Evolutionary conservation across 2,329 filamentous ascomycete species (phyloP).

Genomic region (Aspergillus awamori): DNA sequence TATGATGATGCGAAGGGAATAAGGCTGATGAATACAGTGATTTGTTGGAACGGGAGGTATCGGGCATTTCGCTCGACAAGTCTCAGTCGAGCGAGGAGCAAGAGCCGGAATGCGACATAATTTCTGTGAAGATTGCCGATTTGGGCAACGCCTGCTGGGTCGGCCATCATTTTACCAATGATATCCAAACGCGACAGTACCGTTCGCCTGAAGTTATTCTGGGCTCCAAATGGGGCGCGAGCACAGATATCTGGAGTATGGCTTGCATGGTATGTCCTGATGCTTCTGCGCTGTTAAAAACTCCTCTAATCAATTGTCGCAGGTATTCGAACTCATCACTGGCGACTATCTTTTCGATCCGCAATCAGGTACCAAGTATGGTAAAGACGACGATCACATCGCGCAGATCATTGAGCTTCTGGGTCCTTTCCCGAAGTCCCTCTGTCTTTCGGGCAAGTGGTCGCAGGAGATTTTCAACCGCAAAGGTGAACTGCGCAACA

Average conservation of each 20-base stretch:
- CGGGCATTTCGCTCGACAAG: conserved; percentile 90
- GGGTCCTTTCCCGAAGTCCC: conserved; percentile 86
- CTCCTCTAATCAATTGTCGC: not conserved
- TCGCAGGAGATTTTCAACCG: conserved; percentile 98
- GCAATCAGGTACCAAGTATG: conserved; percentile 97
- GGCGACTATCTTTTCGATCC: conserved; percentile 98
- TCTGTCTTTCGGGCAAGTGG: conserved; percentile 94
- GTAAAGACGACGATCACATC: conserved; percentile 98
- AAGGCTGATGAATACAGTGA: conserved; percentile 60
- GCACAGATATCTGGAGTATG: conserved; percentile 99
- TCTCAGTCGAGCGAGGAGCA: conserved; percentile 43
- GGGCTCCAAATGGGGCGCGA: conserved; percentile 98
- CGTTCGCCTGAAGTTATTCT: conserved; percentile 95
- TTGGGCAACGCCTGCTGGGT: conserved; percentile 98
- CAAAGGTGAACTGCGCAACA: conserved; percentile 95
- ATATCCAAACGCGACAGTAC: conserved; percentile 98
- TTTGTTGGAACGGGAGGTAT: conserved; percentile 87
- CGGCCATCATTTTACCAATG: conserved; percentile 97
- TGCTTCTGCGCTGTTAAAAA: no score
- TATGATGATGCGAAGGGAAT: not conserved
- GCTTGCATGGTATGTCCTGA: conserved; percentile 80
- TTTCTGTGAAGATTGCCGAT: conserved; percentile 98
- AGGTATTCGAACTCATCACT: conserved; percentile 94
- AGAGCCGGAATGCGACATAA: conserved; percentile 64
- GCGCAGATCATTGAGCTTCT: conserved; percentile 98